These are phyloP conservation scores for Anthracocystis panici-leucophaei DNA, from an alignment of 1,284 basidiomycete species.

Conservation along the genomic window DNA sequence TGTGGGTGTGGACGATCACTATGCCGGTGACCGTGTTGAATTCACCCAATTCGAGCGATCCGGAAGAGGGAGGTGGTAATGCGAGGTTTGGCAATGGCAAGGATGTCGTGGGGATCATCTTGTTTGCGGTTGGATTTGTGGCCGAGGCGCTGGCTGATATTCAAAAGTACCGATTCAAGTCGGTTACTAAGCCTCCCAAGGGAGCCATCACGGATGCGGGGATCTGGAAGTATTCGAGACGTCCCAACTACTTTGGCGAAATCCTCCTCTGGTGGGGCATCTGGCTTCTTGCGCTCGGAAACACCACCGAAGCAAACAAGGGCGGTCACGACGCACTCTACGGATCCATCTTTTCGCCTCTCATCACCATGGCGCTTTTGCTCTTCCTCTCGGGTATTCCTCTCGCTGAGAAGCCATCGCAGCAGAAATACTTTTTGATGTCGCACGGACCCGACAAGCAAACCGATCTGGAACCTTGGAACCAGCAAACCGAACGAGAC, in stretches of 20 bases:
- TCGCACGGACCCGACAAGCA: slow-evolving; percentile 67
- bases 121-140: slow-evolving; percentile 77
- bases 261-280: slow-evolving; percentile 70
- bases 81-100: slow-evolving; percentile 62
- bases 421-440: slow-evolving; percentile 77
- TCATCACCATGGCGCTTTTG: slow-evolving; percentile 62
- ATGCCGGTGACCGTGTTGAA: slow-evolving; percentile 61
- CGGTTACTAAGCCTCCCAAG: slow-evolving; percentile 46
- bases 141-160: slow-evolving; percentile 77
- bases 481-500: slow-evolving; percentile 55
- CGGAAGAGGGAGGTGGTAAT: slow-evolving; percentile 40
- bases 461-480: slow-evolving; percentile 38
- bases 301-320: slow-evolving; percentile 20
- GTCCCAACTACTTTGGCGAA: slow-evolving; percentile 83
- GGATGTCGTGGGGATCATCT: slow-evolving; percentile 78
- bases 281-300: slow-evolving; percentile 51
- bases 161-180: slow-evolving; percentile 73
- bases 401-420: slow-evolving; percentile 79
- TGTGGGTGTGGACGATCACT: slow-evolving; percentile 63
- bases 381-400: slow-evolving; percentile 77
- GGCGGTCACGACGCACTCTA: slow-evolving; percentile 51
- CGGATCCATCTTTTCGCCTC: slow-evolving; percentile 60
- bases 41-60: slow-evolving; percentile 53
- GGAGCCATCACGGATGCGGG: slow-evolving; percentile 61
- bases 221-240: slow-evolving; percentile 65